These are phyloP conservation scores for Aureobasidium mangrovei DNA, from an alignment of 2,329 filamentous ascomycete genomes.

Conservation along the genomic window DNA sequence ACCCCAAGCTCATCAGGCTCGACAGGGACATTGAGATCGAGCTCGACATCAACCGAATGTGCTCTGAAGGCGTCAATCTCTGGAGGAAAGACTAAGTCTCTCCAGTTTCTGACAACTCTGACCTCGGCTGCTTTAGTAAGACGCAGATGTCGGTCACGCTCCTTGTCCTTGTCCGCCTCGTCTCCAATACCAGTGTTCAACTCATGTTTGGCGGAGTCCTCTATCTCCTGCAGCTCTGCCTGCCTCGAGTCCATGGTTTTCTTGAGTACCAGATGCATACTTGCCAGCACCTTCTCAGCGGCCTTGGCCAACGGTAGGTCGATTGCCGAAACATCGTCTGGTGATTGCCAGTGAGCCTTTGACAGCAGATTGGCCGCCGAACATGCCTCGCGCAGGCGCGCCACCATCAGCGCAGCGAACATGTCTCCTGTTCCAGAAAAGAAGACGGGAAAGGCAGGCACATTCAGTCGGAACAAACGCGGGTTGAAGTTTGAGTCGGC, in stretches of 20 bases:
- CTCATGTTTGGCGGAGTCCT: slow-evolving; percentile 38
- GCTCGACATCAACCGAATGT: slow-evolving; percentile 20
- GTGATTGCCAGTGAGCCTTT: slow-evolving; percentile 63
- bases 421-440: slow-evolving; percentile 97
- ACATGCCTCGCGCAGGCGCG: slow-evolving; percentile 77
- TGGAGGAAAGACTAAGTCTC: slow-evolving; percentile 61
- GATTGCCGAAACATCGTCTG: slow-evolving; percentile 57
- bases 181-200: slow-evolving; percentile 35
- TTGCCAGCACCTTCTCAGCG: slow-evolving; percentile 77
- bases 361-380: slow-evolving; percentile 43
- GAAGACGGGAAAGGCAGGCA: slow-evolving; percentile 83
- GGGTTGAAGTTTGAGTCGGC: slow-evolving; percentile 55
- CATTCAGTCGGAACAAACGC: slow-evolving; percentile 79
- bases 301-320: slow-evolving; percentile 78
- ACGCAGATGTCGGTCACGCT: slow-evolving; percentile 56
- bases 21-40: neutral
- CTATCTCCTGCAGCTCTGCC: slow-evolving; percentile 47
- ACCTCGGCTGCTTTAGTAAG: slow-evolving; percentile 83
- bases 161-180: slow-evolving; percentile 35
- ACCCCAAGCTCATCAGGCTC: slow-evolving; percentile 72
- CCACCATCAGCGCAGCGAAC: slow-evolving; percentile 88
- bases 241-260: slow-evolving; percentile 59
- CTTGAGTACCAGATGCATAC: slow-evolving; percentile 79
- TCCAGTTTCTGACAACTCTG: slow-evolving; percentile 66
- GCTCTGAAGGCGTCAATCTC: slow-evolving; percentile 52